A percentile compares a stretch with the other conserved stretches of the same genome.
Conservation (phyloP, 1,284 basidiomycete genomes). For the Melampsora americana region DNA sequence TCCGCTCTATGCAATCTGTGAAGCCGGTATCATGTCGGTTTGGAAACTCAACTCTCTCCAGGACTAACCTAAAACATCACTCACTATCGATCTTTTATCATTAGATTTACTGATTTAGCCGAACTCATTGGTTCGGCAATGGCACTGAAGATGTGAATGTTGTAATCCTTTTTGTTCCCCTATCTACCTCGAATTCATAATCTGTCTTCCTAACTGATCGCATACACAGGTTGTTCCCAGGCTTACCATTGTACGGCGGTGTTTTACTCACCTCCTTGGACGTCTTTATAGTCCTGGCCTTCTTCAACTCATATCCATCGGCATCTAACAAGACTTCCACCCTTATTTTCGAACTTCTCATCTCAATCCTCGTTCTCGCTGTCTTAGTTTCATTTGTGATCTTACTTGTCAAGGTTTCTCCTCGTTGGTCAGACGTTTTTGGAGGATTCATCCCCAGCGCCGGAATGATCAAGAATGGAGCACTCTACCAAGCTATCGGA, state of each 20-base stretch:
- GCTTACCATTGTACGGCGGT: slow-evolving; percentile 71
- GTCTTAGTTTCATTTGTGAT: slow-evolving; percentile 78
- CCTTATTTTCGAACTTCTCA: slow-evolving; percentile 65
- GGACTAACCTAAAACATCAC: neutral
- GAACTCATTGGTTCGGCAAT: slow-evolving; percentile 75
- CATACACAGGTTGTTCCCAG: slow-evolving; percentile 66
- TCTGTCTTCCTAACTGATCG: too few relatives aligned
- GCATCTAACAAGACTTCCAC: slow-evolving; percentile 51
- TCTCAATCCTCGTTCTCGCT: slow-evolving; percentile 67
- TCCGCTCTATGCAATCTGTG: slow-evolving; percentile 63
- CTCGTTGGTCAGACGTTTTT: slow-evolving; percentile 76
- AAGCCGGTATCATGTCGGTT: slow-evolving; percentile 73
- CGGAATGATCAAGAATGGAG: slow-evolving; percentile 62
- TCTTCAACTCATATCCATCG: slow-evolving; percentile 54
- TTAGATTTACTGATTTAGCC: slow-evolving; percentile 58
- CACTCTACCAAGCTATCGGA: slow-evolving; percentile 72
- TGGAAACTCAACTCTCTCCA: slow-evolving; percentile 57
- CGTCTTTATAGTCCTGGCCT: slow-evolving; percentile 67
- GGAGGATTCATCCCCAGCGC: slow-evolving; percentile 75
- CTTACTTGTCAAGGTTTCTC: slow-evolving; percentile 69
- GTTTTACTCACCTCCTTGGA: slow-evolving; percentile 80
- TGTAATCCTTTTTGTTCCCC: too few relatives aligned
- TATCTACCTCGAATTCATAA: too few relatives aligned
- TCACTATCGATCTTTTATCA: slow-evolving; percentile 56
- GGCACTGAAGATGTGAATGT: slow-evolving; percentile 64